Evolutionary conservation across 768 basidiomycete genomes (phyloP), one percentile per base, ranked within the genome.

Genomic region (Tylopilus sp.): DNA sequence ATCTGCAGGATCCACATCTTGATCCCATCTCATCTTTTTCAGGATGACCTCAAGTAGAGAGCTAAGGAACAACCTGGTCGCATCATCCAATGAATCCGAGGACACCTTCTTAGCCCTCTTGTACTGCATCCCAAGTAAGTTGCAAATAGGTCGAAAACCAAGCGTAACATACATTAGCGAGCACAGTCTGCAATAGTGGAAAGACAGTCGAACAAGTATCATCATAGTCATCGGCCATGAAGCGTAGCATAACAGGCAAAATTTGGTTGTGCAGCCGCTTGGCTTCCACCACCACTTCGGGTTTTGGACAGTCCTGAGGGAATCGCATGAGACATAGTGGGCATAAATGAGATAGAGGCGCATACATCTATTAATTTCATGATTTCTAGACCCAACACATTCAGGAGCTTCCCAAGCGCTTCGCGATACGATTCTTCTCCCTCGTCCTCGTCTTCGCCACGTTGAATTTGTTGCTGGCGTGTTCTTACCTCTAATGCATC

Each of bases 21-120:
- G 84, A 44, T 87, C 87, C 92, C 94, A 99, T 64, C 89, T 92
- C 81, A 98, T 79, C 72, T 98, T 97, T 48, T 80, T 76, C 40
- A 98, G 72, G 24, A 92, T 79, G 41, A 93, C 87, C 60, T 86
- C 76, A 4, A 98, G 76, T 6, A 97, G 73, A 3, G 86, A 85
- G 3, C 76, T 74, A 25, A 99, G 78, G 76, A 98, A 98, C 7
- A 84, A 74, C 21, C 85, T 81, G 67, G 85, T 85, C 33, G 79
- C 70, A 21, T 84, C 80, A 41, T 90, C 85, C 17, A 87, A 70
- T 41, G 83, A 81, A 13, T 75, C 81, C 2, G 81, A 70, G 11
- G 86, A 81, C 12, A 80, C 70, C 70, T 88, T 83, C 58, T 82
- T 75, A 60, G 69, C 65, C 60, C 86, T 77, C 71, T 98, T 99